Percentiles rank a stretch among this genome's conserved stretches.
phyloP scores from a whole-genome alignment of 805 yeast species.

The Wickerhamiella dianesei region DNA sequence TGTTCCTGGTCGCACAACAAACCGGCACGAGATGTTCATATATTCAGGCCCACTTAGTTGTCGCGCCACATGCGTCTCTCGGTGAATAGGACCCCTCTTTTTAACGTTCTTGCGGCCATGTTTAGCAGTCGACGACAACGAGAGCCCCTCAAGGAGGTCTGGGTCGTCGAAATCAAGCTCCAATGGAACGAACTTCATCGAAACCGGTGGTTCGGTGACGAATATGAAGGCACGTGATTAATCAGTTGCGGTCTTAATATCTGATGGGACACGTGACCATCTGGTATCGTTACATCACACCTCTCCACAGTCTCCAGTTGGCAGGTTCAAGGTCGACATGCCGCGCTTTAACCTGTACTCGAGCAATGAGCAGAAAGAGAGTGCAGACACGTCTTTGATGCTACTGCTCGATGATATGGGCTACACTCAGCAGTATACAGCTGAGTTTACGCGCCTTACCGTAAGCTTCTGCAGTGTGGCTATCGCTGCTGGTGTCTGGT shows the following conservation, averaged over 20 bases:
- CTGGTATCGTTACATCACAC: too few relatives aligned
- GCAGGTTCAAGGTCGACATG: too few relatives aligned
- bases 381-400: slow-evolving; percentile 16
- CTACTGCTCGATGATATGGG: slow-evolving; percentile 12
- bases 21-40: slow-evolving; percentile 72
- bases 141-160: background rate
- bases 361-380: slow-evolving; percentile 14
- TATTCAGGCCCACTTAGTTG: slow-evolving; percentile 17
- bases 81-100: background rate
- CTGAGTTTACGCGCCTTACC: slow-evolving; percentile 15
- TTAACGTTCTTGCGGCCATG: background rate
- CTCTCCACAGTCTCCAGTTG: too few relatives aligned
- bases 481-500: slow-evolving; percentile 12
- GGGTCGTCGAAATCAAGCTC: slow-evolving; percentile 1
- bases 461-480: slow-evolving; percentile 13
- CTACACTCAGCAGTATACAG: slow-evolving; percentile 12
- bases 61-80: background rate
- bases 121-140: background rate
- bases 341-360: slow-evolving; percentile 12
- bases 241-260: too few relatives aligned
- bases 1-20: slow-evolving; percentile 60
- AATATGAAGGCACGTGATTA: background rate
- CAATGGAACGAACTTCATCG: background rate
- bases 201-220: background rate
- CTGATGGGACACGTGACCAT: background rate